phyloP scores from a whole-genome alignment of 2,329 filamentous ascomycete genomes.

The Aspergillus sp. region DNA sequence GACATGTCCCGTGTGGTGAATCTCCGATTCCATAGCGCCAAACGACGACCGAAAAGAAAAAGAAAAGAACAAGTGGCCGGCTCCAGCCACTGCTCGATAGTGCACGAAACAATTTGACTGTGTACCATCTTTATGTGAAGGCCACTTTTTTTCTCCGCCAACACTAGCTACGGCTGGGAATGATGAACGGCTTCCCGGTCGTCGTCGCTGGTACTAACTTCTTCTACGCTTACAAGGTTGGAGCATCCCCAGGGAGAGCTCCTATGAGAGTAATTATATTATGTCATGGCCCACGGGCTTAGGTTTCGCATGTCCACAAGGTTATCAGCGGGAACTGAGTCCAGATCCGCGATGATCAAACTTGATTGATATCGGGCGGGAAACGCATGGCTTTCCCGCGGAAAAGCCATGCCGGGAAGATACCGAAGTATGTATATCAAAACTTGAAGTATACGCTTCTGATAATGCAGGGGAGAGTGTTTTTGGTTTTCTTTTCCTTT shows the following conservation, averaged over 20 bases:
- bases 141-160: slow-evolving; percentile 20
- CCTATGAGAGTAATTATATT: slow-evolving; percentile 19
- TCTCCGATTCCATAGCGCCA: slow-evolving; percentile 31
- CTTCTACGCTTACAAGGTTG: slow-evolving; percentile 13
- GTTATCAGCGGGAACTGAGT: slow-evolving; percentile 32
- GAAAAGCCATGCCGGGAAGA: slow-evolving; percentile 27
- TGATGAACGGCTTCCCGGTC: slow-evolving; percentile 18
- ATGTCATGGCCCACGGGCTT: slow-evolving; percentile 23
- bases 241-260: neutral
- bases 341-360: slow-evolving; percentile 24
- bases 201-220: slow-evolving; percentile 21
- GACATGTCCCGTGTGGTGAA: slow-evolving; percentile 1
- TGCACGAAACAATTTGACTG: neutral
- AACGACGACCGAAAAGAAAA: slow-evolving; percentile 21
- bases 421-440: slow-evolving; percentile 31
- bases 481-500: slow-evolving; percentile 6
- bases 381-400: slow-evolving; percentile 37
- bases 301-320: slow-evolving; percentile 24
- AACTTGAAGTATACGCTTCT: slow-evolving; percentile 22
- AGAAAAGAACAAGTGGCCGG: neutral
- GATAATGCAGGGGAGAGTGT: slow-evolving; percentile 18
- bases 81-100: neutral
- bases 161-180: slow-evolving; percentile 16
- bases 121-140: slow-evolving; percentile 1
- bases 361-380: slow-evolving; percentile 28